phyloP scores from a whole-genome alignment of 441 rosid species.

The Pelargonium myrrhifolium region DNA sequence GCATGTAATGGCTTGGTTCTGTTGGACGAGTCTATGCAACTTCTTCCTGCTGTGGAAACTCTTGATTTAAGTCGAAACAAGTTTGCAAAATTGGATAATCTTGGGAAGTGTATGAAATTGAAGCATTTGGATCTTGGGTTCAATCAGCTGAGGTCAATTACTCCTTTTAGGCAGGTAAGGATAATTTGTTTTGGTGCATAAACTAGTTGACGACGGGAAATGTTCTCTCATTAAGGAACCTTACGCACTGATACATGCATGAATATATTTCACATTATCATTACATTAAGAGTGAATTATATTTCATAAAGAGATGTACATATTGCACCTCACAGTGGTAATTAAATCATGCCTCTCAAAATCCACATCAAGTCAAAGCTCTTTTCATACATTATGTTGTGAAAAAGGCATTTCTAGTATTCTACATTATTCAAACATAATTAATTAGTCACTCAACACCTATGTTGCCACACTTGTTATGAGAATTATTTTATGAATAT shows the following conservation, averaged over 20 bases:
- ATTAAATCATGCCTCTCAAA: neutral
- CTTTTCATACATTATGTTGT: too few species aligned
- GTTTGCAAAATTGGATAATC: conserved; percentile 81
- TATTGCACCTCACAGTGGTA: too few species aligned
- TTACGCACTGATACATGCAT: neutral
- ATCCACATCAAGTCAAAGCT: too few species aligned
- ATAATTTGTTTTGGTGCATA: too few species aligned
- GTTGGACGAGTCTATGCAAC: conserved; percentile 98
- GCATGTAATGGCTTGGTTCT: conserved; percentile 74
- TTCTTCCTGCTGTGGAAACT: conserved; percentile 88
- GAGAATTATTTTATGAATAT: too few species aligned
- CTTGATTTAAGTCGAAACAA: conserved; percentile 92
- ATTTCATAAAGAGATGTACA: neutral
- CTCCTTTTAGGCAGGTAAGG: conserved; percentile 66
- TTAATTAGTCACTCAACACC: too few species aligned
- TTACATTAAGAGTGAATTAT: neutral
- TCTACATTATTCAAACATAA: too few species aligned
- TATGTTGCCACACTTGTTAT: too few species aligned
- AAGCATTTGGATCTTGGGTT: conserved; percentile 93
- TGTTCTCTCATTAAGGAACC: neutral
- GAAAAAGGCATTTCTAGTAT: too few species aligned
- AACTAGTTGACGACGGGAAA: too few species aligned
- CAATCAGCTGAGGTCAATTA: conserved; percentile 66
- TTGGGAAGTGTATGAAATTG: conserved; percentile 65
- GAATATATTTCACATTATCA: neutral